Percentiles rank a stretch among this genome's conserved stretches.
Conservation (phyloP, 1,284 basidiomycete species). For the Acaromyces ingoldii region DNA sequence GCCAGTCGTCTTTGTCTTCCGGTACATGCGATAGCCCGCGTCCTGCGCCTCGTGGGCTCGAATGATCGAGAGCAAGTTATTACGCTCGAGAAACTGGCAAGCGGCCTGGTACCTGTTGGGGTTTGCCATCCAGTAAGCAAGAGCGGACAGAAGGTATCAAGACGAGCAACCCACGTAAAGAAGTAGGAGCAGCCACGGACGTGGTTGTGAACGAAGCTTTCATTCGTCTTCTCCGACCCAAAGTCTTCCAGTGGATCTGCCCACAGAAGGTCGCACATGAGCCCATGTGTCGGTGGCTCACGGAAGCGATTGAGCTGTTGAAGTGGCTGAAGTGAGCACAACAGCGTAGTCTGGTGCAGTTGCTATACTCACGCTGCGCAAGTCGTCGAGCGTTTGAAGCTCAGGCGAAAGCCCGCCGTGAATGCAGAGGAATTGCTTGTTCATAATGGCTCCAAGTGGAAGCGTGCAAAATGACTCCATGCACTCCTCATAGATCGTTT, state of each 20-base stretch:
- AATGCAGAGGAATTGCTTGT: conserved; percentile 94
- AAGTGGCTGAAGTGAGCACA: neutral
- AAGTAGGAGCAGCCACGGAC: conserved; percentile 94
- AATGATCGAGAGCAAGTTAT: conserved; percentile 89
- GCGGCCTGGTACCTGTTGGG: conserved; percentile 76
- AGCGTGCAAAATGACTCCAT: conserved; percentile 81
- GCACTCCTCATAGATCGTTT: conserved; percentile 50
- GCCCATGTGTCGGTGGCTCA: conserved; percentile 84
- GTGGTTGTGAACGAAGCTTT: conserved; percentile 85
- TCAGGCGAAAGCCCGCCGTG: conserved; percentile 89
- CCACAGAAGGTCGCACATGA: conserved; percentile 95
- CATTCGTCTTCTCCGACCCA: conserved; percentile 78
- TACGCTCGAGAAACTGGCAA: conserved; percentile 87
- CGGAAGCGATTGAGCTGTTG: conserved; percentile 82
- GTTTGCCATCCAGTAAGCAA: neutral
- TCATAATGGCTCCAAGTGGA: conserved; percentile 89
- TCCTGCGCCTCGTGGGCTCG: conserved; percentile 93
- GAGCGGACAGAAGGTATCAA: neutral
- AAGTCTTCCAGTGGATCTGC: conserved; percentile 91
- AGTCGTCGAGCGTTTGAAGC: conserved; percentile 81
- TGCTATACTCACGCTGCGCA: conserved; percentile 55
- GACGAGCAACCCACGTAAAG: conserved; percentile 65
- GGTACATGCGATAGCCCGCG: conserved; percentile 93
- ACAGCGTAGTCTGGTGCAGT: conserved; percentile 58
- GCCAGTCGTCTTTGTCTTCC: conserved; percentile 86